phyloP scores from a whole-genome alignment of 331 rosid genomes.

The Dryas integrifolia region DNA sequence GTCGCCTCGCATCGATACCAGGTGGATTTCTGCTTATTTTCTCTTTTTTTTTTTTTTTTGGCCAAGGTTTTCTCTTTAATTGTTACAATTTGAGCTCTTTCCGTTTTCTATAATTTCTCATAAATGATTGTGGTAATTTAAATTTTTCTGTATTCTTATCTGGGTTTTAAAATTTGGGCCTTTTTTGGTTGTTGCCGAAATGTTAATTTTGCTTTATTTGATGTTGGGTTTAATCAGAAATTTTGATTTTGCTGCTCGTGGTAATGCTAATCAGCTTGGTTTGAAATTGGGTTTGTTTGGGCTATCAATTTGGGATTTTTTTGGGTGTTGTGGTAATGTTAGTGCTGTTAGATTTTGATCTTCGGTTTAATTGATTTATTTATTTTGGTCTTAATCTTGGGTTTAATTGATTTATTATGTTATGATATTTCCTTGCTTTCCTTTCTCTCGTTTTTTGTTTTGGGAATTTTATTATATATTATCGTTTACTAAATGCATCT shows the following conservation, averaged over 20 bases:
- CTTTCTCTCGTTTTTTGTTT: not conserved
- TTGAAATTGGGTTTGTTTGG: not conserved
- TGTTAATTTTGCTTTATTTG: not conserved
- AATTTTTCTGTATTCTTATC: not conserved
- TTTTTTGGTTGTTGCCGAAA: not conserved
- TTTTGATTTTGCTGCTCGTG: not conserved
- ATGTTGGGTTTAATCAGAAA: not conserved
- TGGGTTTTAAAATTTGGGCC: slow-evolving; percentile 4
- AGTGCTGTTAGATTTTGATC: slow-evolving; percentile 3
- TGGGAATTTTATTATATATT: not conserved
- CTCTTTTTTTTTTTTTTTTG: not conserved
- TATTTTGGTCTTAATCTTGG: not conserved
- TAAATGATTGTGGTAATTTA: slow-evolving; percentile 3
- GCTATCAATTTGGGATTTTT: not conserved
- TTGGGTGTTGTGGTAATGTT: not conserved
- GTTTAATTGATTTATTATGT: not conserved
- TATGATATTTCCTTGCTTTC: not conserved
- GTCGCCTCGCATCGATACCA: slow-evolving; percentile 45
- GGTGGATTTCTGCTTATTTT: slow-evolving; percentile 29
- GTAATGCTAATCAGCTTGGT: slow-evolving; percentile 1
- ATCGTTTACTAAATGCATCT: not conserved
- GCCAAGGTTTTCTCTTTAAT: not conserved
- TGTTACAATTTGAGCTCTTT: not conserved
- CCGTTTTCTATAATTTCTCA: not conserved
- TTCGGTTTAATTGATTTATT: not conserved